Evolutionary conservation across 2,329 filamentous ascomycete species (phyloP).

Genomic region (Hysterium pulicare): DNA sequence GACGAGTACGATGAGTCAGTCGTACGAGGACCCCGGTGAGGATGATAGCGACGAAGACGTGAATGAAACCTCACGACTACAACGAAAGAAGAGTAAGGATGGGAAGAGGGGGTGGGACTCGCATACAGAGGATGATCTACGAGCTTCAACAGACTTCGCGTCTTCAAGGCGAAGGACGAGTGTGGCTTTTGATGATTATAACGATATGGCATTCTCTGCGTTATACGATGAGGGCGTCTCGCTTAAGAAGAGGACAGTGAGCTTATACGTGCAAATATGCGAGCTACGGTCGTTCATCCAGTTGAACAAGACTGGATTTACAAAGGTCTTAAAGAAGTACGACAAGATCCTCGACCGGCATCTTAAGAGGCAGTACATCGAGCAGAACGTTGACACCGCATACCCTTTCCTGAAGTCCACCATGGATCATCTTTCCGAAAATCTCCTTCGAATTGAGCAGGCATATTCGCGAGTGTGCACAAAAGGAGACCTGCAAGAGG

Average conservation of each 20-base stretch:
- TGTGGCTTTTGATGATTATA: slow-evolving; percentile 70
- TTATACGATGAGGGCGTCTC: slow-evolving; percentile 72
- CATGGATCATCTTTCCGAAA: slow-evolving; percentile 65
- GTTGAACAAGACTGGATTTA: slow-evolving; percentile 93
- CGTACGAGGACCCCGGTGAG: slow-evolving; percentile 46
- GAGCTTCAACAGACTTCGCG: slow-evolving; percentile 59
- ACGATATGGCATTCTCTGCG: slow-evolving; percentile 69
- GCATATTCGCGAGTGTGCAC: slow-evolving; percentile 81
- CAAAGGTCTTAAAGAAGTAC: slow-evolving; percentile 96
- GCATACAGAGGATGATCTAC: slow-evolving; percentile 51
- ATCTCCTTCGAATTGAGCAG: slow-evolving; percentile 71
- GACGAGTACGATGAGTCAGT: slow-evolving; percentile 41
- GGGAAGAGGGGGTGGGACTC: slow-evolving; percentile 24
- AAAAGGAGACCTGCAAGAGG: slow-evolving; percentile 70
- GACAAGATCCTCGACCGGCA: slow-evolving; percentile 90
- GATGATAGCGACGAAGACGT: slow-evolving; percentile 61
- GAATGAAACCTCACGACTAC: slow-evolving; percentile 43
- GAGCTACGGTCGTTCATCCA: slow-evolving; percentile 95
- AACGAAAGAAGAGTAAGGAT: slow-evolving; percentile 36
- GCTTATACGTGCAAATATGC: slow-evolving; percentile 86
- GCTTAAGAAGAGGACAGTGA: slow-evolving; percentile 86
- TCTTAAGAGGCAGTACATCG: slow-evolving; percentile 74
- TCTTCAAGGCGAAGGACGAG: slow-evolving; percentile 60
- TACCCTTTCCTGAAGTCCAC: slow-evolving; percentile 78
- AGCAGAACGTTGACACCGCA: slow-evolving; percentile 68